Evolutionary conservation across 2,329 filamentous ascomycete species (phyloP), one percentile per base, ranked within the genome.

Genomic region (Elsinoe australis): DNA sequence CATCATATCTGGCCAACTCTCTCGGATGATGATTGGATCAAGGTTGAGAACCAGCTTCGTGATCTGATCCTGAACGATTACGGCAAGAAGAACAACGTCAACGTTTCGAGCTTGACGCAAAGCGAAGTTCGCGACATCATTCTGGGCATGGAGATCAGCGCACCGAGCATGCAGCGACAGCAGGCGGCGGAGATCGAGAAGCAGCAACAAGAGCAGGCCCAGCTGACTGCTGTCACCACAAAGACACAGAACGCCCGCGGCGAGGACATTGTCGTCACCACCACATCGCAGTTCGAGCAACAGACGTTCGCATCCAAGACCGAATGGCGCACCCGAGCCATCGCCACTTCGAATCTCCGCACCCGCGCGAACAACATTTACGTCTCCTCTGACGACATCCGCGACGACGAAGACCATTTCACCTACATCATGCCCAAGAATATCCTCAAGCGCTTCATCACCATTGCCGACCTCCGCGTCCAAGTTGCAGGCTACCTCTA

Each of bases 401-500:
- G 88, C 47, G 79, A 92, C 54, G 88, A 95, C 52, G 88, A 95
- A 52, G 87, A 89, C 31, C 77, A 82, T 59, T 84, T 86, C 62
- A 98, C 90, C 1, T 98, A 96, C 61, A 86, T 98, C 60, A 95
- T 98, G 87, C 92, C 92, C 1, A 98, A 96, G 78, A 98, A 98
- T 65, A 83, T 98, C 41, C 77, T 98, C 59, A 95, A 95, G 76
- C 86, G 87, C 55, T 98, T 98, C 74, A 96, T 98, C 70, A 92
- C 87, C 18, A 94, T 98, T 61, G 85, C 92, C 38, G 92, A 98
- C 71, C 78, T 98, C 49, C 85, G 94, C 39, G 89, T 96, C 10
- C 92, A 98, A 67, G 89, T 98, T 42, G 89, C 90, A 12, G 92
- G 89, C 1, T 98, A 95, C 64, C 76, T 98, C 0, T 98, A 98